A percentile compares a stretch with the other conserved stretches of the same genome.
Evolutionary conservation across 2,329 filamentous ascomycete genomes (phyloP).

Genomic region (Tolypocladium ophioglossoides): DNA sequence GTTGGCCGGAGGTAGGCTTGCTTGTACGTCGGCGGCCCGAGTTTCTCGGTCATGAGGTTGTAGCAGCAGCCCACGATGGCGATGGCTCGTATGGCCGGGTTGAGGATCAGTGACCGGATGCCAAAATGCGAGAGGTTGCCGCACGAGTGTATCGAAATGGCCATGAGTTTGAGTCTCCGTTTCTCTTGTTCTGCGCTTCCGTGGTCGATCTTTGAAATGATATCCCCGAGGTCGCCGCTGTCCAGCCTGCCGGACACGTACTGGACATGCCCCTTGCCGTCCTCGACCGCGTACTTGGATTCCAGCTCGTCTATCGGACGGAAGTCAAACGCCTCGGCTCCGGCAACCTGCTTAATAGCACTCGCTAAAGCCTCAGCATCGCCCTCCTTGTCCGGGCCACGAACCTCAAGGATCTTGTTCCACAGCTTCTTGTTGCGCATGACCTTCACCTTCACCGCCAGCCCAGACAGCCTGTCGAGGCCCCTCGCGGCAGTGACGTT

Average conservation of each 20-base stretch:
- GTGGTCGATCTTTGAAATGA: conserved; percentile 50
- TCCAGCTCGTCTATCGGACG: conserved; percentile 37
- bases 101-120: conserved; percentile 74
- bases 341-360: conserved; percentile 22
- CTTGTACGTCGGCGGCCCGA: conserved; percentile 82
- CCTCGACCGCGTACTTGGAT: conserved; percentile 41
- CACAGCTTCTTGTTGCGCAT: conserved; percentile 79
- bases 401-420: conserved; percentile 36
- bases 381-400: conserved; percentile 19
- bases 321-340: conserved; percentile 28
- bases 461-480: conserved; percentile 72
- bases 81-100: conserved; percentile 76
- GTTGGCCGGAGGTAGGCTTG: conserved; percentile 64
- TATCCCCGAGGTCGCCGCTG: conserved; percentile 59
- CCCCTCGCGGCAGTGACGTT: conserved; percentile 79
- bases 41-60: conserved; percentile 84
- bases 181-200: conserved; percentile 9
- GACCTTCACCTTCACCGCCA: conserved; percentile 62
- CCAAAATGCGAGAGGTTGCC: conserved; percentile 96
- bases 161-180: conserved; percentile 54
- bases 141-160: conserved; percentile 92
- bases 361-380: conserved; percentile 28
- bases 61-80: conserved; percentile 98
- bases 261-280: conserved; percentile 60
- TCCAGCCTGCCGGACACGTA: conserved; percentile 68